These are phyloP conservation scores for Solanum etuberosum DNA, from an alignment of 257 asterid genomes.

Conservation along the genomic window DNA sequence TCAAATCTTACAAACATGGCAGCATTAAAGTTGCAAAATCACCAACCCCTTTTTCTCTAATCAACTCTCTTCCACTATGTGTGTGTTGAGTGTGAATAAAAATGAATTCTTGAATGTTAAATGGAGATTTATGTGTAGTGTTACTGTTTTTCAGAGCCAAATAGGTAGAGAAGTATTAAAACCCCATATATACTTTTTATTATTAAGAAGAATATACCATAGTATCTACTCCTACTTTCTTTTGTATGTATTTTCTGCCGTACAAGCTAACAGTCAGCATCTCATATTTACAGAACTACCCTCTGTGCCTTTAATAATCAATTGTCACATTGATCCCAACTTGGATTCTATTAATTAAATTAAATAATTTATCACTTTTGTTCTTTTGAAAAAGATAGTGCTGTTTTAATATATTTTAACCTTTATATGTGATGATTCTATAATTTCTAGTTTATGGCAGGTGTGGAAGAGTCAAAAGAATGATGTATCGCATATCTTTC, in stretches of 20 bases:
- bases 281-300: not conserved
- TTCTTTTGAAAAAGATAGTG: not conserved
- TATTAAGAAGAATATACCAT: slow-evolving; percentile 44
- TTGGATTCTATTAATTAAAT: not conserved
- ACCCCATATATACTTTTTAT: not conserved
- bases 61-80: not conserved
- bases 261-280: not conserved
- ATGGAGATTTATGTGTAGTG: not conserved
- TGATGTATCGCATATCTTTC: not conserved
- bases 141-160: not conserved
- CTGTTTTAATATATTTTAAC: not conserved
- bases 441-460: not conserved
- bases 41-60: not conserved
- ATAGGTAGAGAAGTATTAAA: not conserved
- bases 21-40: not conserved
- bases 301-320: not conserved
- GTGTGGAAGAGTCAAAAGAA: not conserved
- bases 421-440: not conserved
- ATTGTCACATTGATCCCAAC: not conserved
- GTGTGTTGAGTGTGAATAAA: slow-evolving; percentile 1
- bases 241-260: not conserved
- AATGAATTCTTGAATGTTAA: slow-evolving; percentile 1
- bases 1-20: slow-evolving; percentile 44
- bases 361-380: not conserved
- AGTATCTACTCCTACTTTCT: slow-evolving; percentile 12